Evolutionary conservation across 305 asterid genomes (phyloP).

Genomic region (Solanum hybrid): DNA sequence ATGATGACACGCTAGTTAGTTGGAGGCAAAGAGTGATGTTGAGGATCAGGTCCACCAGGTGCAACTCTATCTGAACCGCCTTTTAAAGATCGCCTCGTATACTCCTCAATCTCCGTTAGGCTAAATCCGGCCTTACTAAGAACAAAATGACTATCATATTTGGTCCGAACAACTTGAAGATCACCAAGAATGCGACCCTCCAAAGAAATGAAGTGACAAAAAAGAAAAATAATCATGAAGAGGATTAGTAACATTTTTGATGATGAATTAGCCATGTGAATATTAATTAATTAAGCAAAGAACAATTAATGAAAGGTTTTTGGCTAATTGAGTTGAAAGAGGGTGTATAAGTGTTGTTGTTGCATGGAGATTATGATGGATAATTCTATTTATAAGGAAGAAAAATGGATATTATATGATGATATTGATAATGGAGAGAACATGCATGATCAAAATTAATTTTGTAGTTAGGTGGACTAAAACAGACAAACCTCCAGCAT

Average conservation of each 20-base stretch:
- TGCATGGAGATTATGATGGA: slow-evolving; percentile 5
- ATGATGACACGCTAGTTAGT: neutral
- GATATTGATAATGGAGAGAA: slow-evolving; percentile 10
- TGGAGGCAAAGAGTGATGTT: slow-evolving; percentile 25
- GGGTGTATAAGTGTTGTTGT: neutral
- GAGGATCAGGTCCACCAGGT: slow-evolving; percentile 46
- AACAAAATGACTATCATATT: neutral
- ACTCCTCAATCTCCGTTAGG: slow-evolving; percentile 6
- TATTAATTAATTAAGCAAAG: neutral
- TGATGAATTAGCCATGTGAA: neutral
- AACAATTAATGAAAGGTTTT: neutral
- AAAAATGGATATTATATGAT: neutral
- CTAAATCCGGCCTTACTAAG: slow-evolving; percentile 16
- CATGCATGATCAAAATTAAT: neutral
- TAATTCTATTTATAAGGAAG: slow-evolving; percentile 3
- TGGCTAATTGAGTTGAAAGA: neutral
- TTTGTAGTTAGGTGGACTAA: neutral
- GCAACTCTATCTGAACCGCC: slow-evolving; percentile 17
- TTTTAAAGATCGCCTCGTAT: slow-evolving; percentile 21
- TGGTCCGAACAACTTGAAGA: neutral
- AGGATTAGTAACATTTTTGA: neutral
- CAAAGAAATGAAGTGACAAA: neutral
- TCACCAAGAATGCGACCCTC: neutral
- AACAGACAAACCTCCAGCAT: slow-evolving; percentile 6
- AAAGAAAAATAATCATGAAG: neutral